phyloP scores from a whole-genome alignment of 176 grass and related monocot genomes.

The Pharus latifolius region DNA sequence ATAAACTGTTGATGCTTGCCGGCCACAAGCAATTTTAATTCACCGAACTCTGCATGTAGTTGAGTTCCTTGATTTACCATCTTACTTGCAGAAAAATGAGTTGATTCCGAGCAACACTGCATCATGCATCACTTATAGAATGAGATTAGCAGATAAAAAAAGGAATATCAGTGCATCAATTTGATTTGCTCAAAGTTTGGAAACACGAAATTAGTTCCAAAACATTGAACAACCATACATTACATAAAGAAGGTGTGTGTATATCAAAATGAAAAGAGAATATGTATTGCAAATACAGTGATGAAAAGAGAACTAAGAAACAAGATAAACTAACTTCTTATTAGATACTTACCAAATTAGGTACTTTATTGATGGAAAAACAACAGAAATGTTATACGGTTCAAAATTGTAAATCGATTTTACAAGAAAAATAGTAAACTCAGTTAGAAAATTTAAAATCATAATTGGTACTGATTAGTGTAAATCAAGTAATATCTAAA shows the following conservation, averaged over 20 bases:
- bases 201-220: neutral
- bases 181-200: neutral
- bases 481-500: neutral
- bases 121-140: constrained; percentile 33
- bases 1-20: constrained; percentile 35
- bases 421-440: neutral
- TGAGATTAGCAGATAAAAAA: constrained; percentile 7
- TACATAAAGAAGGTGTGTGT: neutral
- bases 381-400: too few species aligned
- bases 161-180: neutral
- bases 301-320: too few species aligned
- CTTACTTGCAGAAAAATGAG: constrained; percentile 64
- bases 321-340: too few species aligned
- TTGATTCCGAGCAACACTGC: constrained; percentile 68
- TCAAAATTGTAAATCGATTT: too few species aligned
- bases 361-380: too few species aligned
- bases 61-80: constrained; percentile 43
- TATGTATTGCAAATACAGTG: too few species aligned
- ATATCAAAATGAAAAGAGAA: too few species aligned
- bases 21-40: constrained; percentile 47
- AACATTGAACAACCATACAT: neutral
- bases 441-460: neutral
- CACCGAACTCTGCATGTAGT: constrained; percentile 48
- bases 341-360: too few species aligned
- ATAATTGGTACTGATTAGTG: neutral